Evolutionary conservation across 1,284 basidiomycete genomes (phyloP), one percentile per base, ranked within the genome.

Genomic region (Anthracocystis setariae): DNA sequence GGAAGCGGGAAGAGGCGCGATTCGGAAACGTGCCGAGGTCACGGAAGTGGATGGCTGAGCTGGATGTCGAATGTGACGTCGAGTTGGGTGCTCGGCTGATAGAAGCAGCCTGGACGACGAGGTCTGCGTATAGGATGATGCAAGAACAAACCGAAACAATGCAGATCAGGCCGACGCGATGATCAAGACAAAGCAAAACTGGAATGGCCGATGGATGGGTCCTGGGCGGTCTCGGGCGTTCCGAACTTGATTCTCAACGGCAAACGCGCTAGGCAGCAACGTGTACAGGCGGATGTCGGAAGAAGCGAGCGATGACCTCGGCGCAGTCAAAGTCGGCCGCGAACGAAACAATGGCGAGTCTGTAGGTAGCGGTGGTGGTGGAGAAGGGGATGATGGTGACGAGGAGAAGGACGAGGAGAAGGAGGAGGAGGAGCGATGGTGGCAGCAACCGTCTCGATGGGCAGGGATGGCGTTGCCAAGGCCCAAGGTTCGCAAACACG

Each of bases 341-440:
- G 27, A 32, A 32, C 12, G 17, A 32, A 21, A 20, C 21, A 24
- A 43, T 23, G 48, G 17, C 32, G 25, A 42, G 62, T 24, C 40
- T 20, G 50, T 37, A 46, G 50, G 46, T 52, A 48, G 33, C 43
- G 50, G 23, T 12, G 46, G 27, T 43, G 53, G 10, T 37, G 55
- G 23, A 18, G 56, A 39, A 37, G 50, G 37, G 50, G 52, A 33
- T 60, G 50, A n/a, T 59, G 44, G 45, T 59, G 49, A 20, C 24
- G 49, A 23, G 35, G 35, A 37, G 35, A 37, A 45, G 40, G 48
- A 25, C n/a, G 43, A 43, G 48, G 48, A 39, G 24, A 46, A 23
- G n/a, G 53, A 44, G 17, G 39, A 48, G 46, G 24, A 33, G 15
- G 53, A 35, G 33, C 5, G 3, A 32, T 25, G 45, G 37, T 20